These are phyloP conservation scores for Lasiosphaeria hispida DNA, from an alignment of 495 filamentous ascomycete species.

Conservation along the genomic window DNA sequence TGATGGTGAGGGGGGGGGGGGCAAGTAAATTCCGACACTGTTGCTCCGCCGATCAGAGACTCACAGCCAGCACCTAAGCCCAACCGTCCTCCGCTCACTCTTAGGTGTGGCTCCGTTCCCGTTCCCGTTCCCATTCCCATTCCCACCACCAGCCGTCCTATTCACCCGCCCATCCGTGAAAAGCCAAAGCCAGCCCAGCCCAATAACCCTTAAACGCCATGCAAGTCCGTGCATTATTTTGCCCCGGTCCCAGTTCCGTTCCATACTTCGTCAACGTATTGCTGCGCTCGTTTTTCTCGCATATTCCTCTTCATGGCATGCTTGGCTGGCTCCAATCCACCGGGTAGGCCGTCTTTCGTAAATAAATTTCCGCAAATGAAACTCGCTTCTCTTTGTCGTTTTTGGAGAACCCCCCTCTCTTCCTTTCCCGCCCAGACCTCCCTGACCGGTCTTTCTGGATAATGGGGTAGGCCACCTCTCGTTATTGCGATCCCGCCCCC, in stretches of 20 bases:
- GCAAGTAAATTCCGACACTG: no score
- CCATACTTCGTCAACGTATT: neutral
- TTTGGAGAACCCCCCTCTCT: neutral
- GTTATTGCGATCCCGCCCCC: neutral
- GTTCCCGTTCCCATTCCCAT: neutral
- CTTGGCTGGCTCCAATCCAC: neutral
- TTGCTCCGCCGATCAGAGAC: no score
- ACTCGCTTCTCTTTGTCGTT: neutral
- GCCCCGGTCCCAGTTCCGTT: neutral
- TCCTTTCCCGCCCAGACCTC: neutral
- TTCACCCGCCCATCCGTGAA: neutral
- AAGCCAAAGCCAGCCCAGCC: neutral
- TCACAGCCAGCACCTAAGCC: no score
- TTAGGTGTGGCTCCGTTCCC: neutral
- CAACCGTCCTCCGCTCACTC: no score
- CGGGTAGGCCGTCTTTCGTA: constrained; percentile 3
- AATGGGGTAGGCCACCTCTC: neutral
- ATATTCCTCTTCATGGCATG: no score
- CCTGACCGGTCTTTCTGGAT: neutral
- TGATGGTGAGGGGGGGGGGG: no score
- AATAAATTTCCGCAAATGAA: constrained; percentile 7
- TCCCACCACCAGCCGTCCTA: neutral
- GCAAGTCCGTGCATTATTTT: neutral
- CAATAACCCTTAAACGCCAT: neutral
- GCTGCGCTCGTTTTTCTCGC: no score